Evolutionary conservation across 2,329 filamentous ascomycete species (phyloP).

Genomic region (Sclerotinia borealis): DNA sequence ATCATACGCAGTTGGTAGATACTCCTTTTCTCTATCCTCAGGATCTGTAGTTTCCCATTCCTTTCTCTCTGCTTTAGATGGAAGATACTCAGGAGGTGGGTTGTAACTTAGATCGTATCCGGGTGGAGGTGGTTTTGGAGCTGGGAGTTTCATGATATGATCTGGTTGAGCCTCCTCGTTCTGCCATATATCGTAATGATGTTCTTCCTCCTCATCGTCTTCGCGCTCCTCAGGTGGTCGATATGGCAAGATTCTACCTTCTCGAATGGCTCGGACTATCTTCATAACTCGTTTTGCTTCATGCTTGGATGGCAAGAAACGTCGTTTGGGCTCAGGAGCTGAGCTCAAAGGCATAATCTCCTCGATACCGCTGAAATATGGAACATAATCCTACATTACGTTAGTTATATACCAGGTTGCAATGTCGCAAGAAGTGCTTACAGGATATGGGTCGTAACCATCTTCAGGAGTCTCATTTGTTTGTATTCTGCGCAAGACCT

Average conservation of each 20-base stretch:
- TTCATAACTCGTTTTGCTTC: constrained; percentile 97
- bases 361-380: constrained; percentile 85
- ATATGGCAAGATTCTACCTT: constrained; percentile 90
- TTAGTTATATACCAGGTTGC: constrained; percentile 20
- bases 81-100: constrained; percentile 89
- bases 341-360: constrained; percentile 94
- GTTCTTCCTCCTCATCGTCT: constrained; percentile 65
- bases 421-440: constrained; percentile 35
- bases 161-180: constrained; percentile 78
- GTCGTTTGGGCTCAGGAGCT: constrained; percentile 90
- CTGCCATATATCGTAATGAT: constrained; percentile 83
- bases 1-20: constrained; percentile 74
- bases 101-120: constrained; percentile 97
- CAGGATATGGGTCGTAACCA: constrained; percentile 87
- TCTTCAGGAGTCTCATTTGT: constrained; percentile 83
- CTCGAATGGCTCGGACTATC: constrained; percentile 88
- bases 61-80: constrained; percentile 74
- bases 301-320: constrained; percentile 94
- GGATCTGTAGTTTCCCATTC: constrained; percentile 81
- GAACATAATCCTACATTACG: constrained; percentile 64
- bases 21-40: constrained; percentile 87
- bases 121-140: constrained; percentile 86
- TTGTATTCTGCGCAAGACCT: constrained; percentile 81
- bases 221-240: constrained; percentile 66
- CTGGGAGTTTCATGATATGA: constrained; percentile 90